Base-by-base conservation (phyloP, 345 rosid species). In the Hypericum androsaemum region DNA sequence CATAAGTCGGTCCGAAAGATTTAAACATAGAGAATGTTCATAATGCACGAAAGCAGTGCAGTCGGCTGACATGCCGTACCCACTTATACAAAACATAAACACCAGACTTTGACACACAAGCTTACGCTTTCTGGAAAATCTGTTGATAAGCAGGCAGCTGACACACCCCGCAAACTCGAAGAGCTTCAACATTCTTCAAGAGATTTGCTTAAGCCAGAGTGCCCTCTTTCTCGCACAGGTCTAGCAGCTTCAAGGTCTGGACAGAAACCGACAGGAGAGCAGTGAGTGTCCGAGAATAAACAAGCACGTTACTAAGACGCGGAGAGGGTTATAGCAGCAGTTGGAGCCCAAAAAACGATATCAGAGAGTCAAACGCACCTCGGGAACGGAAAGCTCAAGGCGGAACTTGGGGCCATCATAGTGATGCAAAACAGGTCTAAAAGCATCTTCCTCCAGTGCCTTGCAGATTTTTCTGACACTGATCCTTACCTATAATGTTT, bases 371-470 rank as follows among this genome's bases (percentile, higher is more conserved):
- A 47, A 51, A 36, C 65, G 43, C 56, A 92, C 98, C 98, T 92
- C 98, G n/a, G 97, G 98, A 67, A 92, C 83, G 36, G 94, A 81
- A 62, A 92, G 98, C 74, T 88, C 94, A 41, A 85, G 97, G 28
- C 95, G 90, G 58, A 92, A 83, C 71, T 88, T 92, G n/a, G 97
- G 98, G 39, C 95, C 97, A 68, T 92, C 98, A 35, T 88, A 85
- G 70, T 85, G 98, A 66, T 92, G 95, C 71, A 92, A 72, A 50
- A 92, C 97, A 10, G 95, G 98, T 76, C 98, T 73, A 64, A 92
- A 92, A 11, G 98, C 71, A 69, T 85, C 97, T 69, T 92, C 98
- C 73, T 88, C 98, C 83, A 92, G 70, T 49, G 98, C 83, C 72
- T 85, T 85, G 89, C 88, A 88, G 54, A 88, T 58, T 67, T 85